Evolutionary conservation across 148 eudicot genomes (phyloP).

Genomic region (Rhododendron williamsianum): DNA sequence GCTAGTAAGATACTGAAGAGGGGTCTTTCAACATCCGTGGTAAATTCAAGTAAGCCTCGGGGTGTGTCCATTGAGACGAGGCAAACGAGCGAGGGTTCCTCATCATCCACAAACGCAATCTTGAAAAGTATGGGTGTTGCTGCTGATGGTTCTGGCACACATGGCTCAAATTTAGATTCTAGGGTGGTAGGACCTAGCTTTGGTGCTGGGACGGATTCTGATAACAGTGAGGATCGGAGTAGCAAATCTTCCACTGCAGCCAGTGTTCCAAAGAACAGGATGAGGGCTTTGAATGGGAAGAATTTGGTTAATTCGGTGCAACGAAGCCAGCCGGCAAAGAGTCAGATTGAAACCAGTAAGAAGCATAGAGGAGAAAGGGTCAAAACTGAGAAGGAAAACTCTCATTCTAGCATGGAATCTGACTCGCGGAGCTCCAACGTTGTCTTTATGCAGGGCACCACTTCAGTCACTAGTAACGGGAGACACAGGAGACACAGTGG

Average conservation of each 20-base stretch:
- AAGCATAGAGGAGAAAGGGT: conserved; percentile 48
- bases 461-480: conserved; percentile 39
- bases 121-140: conserved; percentile 25
- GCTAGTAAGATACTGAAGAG: conserved; percentile 38
- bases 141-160: conserved; percentile 22
- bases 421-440: conserved; percentile 69
- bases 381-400: conserved; percentile 57
- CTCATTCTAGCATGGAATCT: conserved; percentile 77
- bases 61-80: conserved; percentile 22
- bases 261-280: conserved; percentile 46
- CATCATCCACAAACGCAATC: conserved; percentile 64
- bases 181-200: conserved; percentile 30
- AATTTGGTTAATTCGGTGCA: conserved; percentile 22
- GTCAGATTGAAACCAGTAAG: conserved; percentile 41
- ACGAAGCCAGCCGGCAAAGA: conserved; percentile 30
- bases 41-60: conserved; percentile 20
- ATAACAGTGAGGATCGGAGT: conserved; percentile 71
- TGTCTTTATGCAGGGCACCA: conserved; percentile 50
- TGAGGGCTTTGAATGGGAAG: conserved; percentile 28
- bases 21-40: conserved; percentile 23
- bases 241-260: conserved; percentile 86
- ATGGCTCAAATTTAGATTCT: conserved; percentile 23
- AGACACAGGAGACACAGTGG: conserved; percentile 36
- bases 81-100: conserved; percentile 42
- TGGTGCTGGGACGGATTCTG: conserved; percentile 47